Base-by-base conservation (phyloP, 805 yeast genomes). In the Cyberlindnera saturnus region DNA sequence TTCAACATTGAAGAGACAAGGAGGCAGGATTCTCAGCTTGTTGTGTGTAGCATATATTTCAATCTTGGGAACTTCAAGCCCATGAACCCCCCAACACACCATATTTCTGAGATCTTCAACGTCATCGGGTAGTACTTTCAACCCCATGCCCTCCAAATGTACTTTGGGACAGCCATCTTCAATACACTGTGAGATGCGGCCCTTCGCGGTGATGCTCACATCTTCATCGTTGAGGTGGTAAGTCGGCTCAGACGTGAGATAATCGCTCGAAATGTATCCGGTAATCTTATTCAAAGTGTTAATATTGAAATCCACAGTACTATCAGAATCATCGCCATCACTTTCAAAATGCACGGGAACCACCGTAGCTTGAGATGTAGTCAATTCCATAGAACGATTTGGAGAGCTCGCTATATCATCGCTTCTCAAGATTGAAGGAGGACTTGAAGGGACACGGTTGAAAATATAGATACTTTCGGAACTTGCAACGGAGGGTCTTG, bases 11-110 rank as follows among this genome's bases (percentile, higher is more conserved):
- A 80, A 78, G 13, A 80, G 51, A 9, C 74, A 56, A 1, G 73
- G 82, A 14, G 77, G 72, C 20, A 80, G 57, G 0, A 69, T 64
- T 33, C 72, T 59, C 13, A 80, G 51, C 32, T 66, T 64, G 56
- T 80, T 80, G 39, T 73, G 69, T 3, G 76, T 64, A 4, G 79
- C 69, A 52, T 73, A 77, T 5, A 80, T 61, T 45, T 79, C 79
- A 34, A 70, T 48, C 6, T 51, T 40, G 1, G 74, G 71, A 19
- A 58, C 54, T n/a, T 56, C 55, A 5, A 69, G 56, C 0, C 66
- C 68, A 9, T 51, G 49, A 1, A 52, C 46, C 5, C 61, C 64
- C 48, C 68, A 70, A 43, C 71, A 69, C n/a, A 78, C 79, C 51
- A 78, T 58, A 42, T 78, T 69, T 51, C 75, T 70, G 48, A 80